Evolutionary conservation across 192 early-diverging fungal species (phyloP).

Genomic region (Paraglomus occultum): DNA sequence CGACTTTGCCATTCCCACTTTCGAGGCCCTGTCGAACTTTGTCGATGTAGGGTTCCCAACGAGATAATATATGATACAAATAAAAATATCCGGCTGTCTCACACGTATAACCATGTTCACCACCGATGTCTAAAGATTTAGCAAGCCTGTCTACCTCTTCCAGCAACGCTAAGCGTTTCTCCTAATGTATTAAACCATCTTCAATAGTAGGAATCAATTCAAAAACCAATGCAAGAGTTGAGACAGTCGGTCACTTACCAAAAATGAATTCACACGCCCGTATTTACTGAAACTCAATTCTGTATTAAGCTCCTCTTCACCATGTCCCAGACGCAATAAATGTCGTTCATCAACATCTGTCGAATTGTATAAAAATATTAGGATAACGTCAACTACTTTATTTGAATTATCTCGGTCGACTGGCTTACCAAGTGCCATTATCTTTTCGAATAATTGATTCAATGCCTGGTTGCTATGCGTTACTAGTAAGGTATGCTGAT

Average conservation of each 20-base stretch:
- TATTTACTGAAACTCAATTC: constrained; percentile 85
- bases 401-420: background rate
- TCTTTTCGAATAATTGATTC: constrained; percentile 98
- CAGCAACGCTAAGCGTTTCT: constrained; percentile 72
- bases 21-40: constrained; percentile 32
- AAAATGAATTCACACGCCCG: constrained; percentile 90
- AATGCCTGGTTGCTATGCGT: constrained; percentile 99
- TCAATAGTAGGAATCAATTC: background rate
- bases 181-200: constrained; percentile 32
- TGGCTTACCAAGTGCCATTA: constrained; percentile 57
- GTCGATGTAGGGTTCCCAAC: constrained; percentile 71
- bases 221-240: constrained; percentile 7
- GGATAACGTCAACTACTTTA: background rate
- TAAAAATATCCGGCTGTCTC: constrained; percentile 93
- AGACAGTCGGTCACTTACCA: constrained; percentile 36
- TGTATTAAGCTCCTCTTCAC: constrained; percentile 84
- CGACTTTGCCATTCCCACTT: constrained; percentile 18
- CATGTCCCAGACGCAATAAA: constrained; percentile 92
- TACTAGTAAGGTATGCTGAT: constrained; percentile 87
- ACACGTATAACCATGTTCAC: constrained; percentile 89
- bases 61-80: constrained; percentile 66
- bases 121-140: constrained; percentile 67
- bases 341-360: constrained; percentile 91
- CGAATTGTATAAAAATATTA: background rate
- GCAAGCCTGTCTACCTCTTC: constrained; percentile 76